These are phyloP conservation scores for Penicillium arizonense DNA, from an alignment of 495 filamentous ascomycete genomes.

Conservation along the genomic window DNA sequence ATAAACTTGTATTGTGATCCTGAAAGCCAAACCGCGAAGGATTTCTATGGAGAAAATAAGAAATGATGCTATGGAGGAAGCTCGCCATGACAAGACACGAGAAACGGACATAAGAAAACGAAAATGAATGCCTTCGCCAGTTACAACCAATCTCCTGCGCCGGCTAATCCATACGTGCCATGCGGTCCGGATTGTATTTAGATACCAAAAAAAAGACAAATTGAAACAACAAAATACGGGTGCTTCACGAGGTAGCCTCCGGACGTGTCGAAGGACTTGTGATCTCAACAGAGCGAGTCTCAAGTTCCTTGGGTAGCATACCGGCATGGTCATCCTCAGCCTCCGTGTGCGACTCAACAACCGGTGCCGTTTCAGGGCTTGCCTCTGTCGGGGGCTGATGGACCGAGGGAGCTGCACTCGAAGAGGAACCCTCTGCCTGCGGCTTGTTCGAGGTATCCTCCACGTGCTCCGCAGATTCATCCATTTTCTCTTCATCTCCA, in stretches of 20 bases:
- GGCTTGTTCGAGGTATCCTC: slow-evolving; percentile 26
- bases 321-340: slow-evolving; percentile 11
- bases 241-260: slow-evolving; percentile 30
- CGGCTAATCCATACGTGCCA: slow-evolving; percentile 23
- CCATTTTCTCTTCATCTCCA: slow-evolving; percentile 59
- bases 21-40: neutral
- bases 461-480: slow-evolving; percentile 44
- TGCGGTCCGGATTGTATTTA: slow-evolving; percentile 11
- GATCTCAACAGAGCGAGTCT: slow-evolving; percentile 41
- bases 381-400: slow-evolving; percentile 14
- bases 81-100: neutral
- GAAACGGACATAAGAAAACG: slow-evolving; percentile 2
- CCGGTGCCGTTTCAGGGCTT: slow-evolving; percentile 5
- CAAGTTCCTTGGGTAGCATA: slow-evolving; percentile 35
- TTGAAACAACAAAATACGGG: neutral
- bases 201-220: slow-evolving; percentile 6
- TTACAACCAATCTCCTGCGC: slow-evolving; percentile 13
- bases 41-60: slow-evolving; percentile 2
- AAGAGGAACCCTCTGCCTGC: slow-evolving; percentile 25
- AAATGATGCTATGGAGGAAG: slow-evolving; percentile 8
- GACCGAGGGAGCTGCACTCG: slow-evolving; percentile 18
- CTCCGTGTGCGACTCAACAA: slow-evolving; percentile 9
- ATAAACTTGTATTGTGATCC: slow-evolving; percentile 4
- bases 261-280: slow-evolving; percentile 20
- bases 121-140: neutral